Evolutionary conservation across 2,329 filamentous ascomycete species (phyloP), one percentile per base, ranked within the genome.

Genomic region (Amesomyces nigricolor): DNA sequence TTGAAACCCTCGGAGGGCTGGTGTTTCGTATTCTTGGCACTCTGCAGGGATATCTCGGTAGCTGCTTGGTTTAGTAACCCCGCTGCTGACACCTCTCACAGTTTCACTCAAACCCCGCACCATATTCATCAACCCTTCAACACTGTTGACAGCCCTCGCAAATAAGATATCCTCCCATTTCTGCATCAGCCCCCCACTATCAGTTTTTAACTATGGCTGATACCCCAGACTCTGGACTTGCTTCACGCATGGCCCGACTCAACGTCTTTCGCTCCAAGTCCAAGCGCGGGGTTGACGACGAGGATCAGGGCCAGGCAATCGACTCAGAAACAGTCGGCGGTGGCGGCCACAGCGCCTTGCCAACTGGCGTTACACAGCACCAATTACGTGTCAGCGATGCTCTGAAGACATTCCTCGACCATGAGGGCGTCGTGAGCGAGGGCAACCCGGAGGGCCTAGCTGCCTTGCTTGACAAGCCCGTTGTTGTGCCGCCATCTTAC

Each of bases 371-470:
- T 52, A 76, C 76, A 9, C 79, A 79, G 58, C 73, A 75, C 42
- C 72, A 80, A 53, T 74, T 87, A 26, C 73, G 78, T 49, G 78
- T 87, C 61, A 86, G 83, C 70, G 73, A 74, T 57, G 79, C 81
- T 0, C 66, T 87, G 43, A 78, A 76, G 56, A 73, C 73, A 1
- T 82, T 81, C 58, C 72, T 87, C 14, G 74, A 74, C 42, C 68
- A 78, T n/a, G 68, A 83, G 30, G 68, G 73, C 1, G 69, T 83
- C 10, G 63, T 87, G 7, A 70, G 73, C 5, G 68, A 75, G 37
- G 65, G 64, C 2, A 80, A 84, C 47, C 76, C 73, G 16, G 74
- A 70, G 3, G 54, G 79, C 16, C 67, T 87, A 22, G 69, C 72
- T 19, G 70, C 72, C 2, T 69, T 87, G 14, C 72, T 87, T 6